Percentiles rank a stretch among this genome's conserved stretches.
phyloP scores from a whole-genome alignment of 2,329 filamentous ascomycete genomes.

The Cladosporium sp. region DNA sequence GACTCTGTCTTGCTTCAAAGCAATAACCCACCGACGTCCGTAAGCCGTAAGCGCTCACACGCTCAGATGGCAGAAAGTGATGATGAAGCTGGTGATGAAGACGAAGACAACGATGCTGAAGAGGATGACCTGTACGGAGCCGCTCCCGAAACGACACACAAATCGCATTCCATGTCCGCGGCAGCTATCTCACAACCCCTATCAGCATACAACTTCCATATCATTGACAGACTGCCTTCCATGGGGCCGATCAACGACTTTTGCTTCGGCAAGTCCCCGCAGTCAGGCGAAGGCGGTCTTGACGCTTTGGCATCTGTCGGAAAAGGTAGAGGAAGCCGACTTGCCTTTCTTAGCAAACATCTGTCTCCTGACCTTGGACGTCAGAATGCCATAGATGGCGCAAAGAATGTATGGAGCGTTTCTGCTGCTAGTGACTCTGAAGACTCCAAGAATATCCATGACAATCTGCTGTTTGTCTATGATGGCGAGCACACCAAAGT shows the following conservation, averaged over 20 bases:
- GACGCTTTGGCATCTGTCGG: conserved; percentile 59
- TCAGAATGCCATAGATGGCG: conserved; percentile 67
- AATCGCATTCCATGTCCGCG: conserved; percentile 30
- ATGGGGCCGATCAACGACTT: conserved; percentile 76
- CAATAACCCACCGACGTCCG: conserved; percentile 60
- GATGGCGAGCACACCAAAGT: conserved; percentile 25
- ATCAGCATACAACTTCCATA: conserved; percentile 58
- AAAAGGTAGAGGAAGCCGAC: conserved; percentile 59
- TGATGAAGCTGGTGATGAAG: conserved; percentile 52
- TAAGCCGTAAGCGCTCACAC: conserved; percentile 61
- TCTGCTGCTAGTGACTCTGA: conserved; percentile 25
- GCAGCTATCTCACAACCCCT: conserved; percentile 54
- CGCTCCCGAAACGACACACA: conserved; percentile 44
- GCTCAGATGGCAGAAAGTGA: conserved; percentile 55
- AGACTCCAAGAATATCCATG: conserved; percentile 11
- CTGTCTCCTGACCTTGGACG: conserved; percentile 70
- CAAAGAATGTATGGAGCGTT: conserved; percentile 77
- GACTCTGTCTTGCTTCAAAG: conserved; percentile 81
- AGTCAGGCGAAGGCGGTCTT: conserved; percentile 35
- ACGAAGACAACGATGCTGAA: conserved; percentile 53
- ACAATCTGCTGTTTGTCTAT: conserved; percentile 29
- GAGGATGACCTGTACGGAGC: conserved; percentile 62
- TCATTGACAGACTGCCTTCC: conserved; percentile 73
- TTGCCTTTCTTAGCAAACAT: conserved; percentile 73
- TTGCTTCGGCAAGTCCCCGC: conserved; percentile 58